Evolutionary conservation across 2,329 filamentous ascomycete genomes (phyloP).

Genomic region (Curvularia sp.): DNA sequence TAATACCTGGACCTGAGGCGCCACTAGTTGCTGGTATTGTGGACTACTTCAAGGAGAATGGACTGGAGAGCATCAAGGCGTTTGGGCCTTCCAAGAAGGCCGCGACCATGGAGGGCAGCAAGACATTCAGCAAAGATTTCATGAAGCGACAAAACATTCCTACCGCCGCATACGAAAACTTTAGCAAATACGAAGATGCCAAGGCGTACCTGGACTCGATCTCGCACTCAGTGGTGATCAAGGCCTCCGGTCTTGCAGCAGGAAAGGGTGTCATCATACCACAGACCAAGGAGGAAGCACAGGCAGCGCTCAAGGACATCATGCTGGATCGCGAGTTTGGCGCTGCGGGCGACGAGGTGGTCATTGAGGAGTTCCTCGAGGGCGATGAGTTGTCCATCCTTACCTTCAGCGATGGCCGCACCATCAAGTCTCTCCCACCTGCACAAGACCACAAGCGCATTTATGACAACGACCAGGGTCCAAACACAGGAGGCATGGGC

Average conservation of each 20-base stretch:
- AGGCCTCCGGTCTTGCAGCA: slow-evolving; percentile 88
- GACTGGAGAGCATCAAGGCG: slow-evolving; percentile 65
- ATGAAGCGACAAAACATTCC: slow-evolving; percentile 92
- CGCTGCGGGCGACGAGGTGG: slow-evolving; percentile 84
- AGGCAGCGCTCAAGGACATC: slow-evolving; percentile 81
- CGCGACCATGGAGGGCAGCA: slow-evolving; percentile 92
- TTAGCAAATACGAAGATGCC: slow-evolving; percentile 77
- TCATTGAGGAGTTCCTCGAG: slow-evolving; percentile 91
- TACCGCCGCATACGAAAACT: slow-evolving; percentile 90
- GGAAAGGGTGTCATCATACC: slow-evolving; percentile 97
- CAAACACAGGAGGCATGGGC: slow-evolving; percentile 97
- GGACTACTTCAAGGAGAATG: slow-evolving; percentile 73
- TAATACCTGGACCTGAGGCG: slow-evolving; percentile 89
- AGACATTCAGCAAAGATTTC: slow-evolving; percentile 97
- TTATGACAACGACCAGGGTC: slow-evolving; percentile 85
- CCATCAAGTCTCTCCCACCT: slow-evolving; percentile 81
- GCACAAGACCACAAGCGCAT: slow-evolving; percentile 98
- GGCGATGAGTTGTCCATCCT: slow-evolving; percentile 93
- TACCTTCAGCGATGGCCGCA: slow-evolving; percentile 88
- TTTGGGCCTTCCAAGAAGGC: slow-evolving; percentile 88
- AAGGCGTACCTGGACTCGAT: slow-evolving; percentile 68
- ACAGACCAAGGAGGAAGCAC: slow-evolving; percentile 79
- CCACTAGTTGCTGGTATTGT: slow-evolving; percentile 93
- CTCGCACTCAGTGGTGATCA: slow-evolving; percentile 71
- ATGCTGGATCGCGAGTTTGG: slow-evolving; percentile 92